Base-by-base conservation (phyloP, 1,284 basidiomycete species). In the Uromyces viciae-fabae region DNA sequence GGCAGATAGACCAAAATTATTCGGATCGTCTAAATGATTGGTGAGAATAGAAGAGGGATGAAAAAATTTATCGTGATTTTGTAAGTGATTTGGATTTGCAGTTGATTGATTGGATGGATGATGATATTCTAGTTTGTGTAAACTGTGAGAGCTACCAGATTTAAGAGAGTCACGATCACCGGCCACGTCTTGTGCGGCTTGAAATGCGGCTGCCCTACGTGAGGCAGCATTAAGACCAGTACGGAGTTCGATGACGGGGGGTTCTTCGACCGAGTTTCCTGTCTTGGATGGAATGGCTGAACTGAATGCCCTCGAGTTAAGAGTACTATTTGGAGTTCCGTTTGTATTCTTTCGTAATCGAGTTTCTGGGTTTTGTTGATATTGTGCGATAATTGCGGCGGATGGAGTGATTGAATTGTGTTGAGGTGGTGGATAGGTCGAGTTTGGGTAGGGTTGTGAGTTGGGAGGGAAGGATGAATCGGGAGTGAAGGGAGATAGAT, bases 81-180 rank as follows among this genome's bases (percentile, higher is more conserved):
- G 52, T 36, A 40, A 11, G 36, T n/a, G 19, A 33, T 74, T 56
- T 28, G 62, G 58, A 60, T 56, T 68, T 68, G 64, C 14, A 17
- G 64, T 17, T 31, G 22, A 56, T 5, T 72, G 42, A 36, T 31
- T 58, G 40, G 54, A 46, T 2, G 25, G 14, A 46, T 72, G 43
- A 31, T 79, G 72, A 71, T 79, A 79, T n/a, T 79, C 66, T 14
- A 79, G 56, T 40, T 79, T 79, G n/a, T 79, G 64, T 69, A 79
- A 54, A 31, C 66, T 71, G 58, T 79, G 77, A 49, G 64, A 69
- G 19, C 43, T 54, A 25, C 66, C 77, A 14, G 77, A 79, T 62
- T 72, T 79, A 42, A 79, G 22, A 14, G 77, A 79, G 28, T 79
- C 77, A 3, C 54, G 54, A 36, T 79, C 77, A 31, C 68, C 68